phyloP scores from a whole-genome alignment of 2,329 filamentous ascomycete genomes.

The Arthroderma sp. region DNA sequence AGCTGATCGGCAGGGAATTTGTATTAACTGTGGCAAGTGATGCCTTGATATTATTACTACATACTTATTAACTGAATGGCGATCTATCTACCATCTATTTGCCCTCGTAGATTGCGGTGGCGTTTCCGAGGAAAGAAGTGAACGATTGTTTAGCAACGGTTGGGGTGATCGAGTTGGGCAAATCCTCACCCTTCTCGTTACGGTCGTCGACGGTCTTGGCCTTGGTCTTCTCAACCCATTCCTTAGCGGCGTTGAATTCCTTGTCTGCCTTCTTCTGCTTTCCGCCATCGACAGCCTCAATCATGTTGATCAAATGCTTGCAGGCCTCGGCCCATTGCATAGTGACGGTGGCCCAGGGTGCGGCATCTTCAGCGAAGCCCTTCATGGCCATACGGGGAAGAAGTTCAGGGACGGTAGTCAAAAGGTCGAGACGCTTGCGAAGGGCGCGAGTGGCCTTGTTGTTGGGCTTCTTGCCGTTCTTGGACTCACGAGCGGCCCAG shows the following conservation, averaged over 20 bases:
- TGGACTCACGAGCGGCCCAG: slow-evolving; percentile 6
- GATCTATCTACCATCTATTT: background rate
- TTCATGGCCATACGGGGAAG: slow-evolving; percentile 10
- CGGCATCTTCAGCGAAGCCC: slow-evolving; percentile 7
- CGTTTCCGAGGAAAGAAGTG: slow-evolving; percentile 1
- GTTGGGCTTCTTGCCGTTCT: background rate
- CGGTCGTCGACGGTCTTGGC: background rate
- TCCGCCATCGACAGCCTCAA: slow-evolving; percentile 9
- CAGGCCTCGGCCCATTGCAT: slow-evolving; percentile 13
- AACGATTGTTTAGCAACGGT: slow-evolving; percentile 1
- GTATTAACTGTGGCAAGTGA: too few relatives aligned
- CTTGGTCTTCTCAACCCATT: slow-evolving; percentile 7
- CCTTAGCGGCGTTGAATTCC: slow-evolving; percentile 10
- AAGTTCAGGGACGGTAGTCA: slow-evolving; percentile 6
- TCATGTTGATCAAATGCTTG: slow-evolving; percentile 13
- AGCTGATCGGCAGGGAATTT: too few relatives aligned
- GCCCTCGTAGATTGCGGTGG: slow-evolving; percentile 4
- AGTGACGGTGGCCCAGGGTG: slow-evolving; percentile 12
- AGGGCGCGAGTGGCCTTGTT: background rate
- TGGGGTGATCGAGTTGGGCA: slow-evolving; percentile 3
- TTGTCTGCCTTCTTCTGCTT: slow-evolving; percentile 10
- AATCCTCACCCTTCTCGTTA: slow-evolving; percentile 4
- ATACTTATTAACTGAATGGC: too few relatives aligned
- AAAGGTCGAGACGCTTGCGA: slow-evolving; percentile 4
- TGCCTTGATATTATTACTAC: too few relatives aligned